Conservation (phyloP, 805 yeast genomes). For the Metschnikowia rubicola region DNA sequence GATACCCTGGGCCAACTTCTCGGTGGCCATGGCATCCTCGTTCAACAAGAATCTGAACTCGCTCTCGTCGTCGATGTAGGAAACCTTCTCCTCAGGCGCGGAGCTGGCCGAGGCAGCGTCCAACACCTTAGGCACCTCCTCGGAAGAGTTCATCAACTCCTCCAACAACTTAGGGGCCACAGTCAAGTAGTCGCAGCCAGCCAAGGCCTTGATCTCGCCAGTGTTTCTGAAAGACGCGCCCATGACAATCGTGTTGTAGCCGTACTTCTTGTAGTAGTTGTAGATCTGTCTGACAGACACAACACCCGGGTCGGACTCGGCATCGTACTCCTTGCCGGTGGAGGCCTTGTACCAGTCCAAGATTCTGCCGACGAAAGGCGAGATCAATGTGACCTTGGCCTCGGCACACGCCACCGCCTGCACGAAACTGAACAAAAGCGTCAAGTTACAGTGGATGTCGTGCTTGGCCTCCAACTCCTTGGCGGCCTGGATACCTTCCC, state of each 20-base stretch:
- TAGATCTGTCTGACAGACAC: constrained; percentile 78
- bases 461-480: constrained; percentile 87
- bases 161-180: constrained; percentile 91
- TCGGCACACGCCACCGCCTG: constrained; percentile 99
- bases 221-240: constrained; percentile 99
- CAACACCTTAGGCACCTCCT: constrained; percentile 75
- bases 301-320: constrained; percentile 93
- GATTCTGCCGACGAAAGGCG: constrained; percentile 99
- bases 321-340: constrained; percentile 81
- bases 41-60: constrained; percentile 85
- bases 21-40: constrained; percentile 98
- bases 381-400: constrained; percentile 91
- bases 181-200: constrained; percentile 96
- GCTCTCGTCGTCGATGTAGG: constrained; percentile 82
- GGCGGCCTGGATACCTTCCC: constrained; percentile 99
- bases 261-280: constrained; percentile 97
- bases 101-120: constrained; percentile 56
- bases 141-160: constrained; percentile 76
- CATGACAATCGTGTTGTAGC: constrained; percentile 97
- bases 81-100: constrained; percentile 55
- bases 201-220: constrained; percentile 93
- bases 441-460: constrained; percentile 91
- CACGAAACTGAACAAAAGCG: constrained; percentile 87
- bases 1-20: constrained; percentile 96
- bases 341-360: constrained; percentile 96